A percentile compares a stretch with the other conserved stretches of the same genome.
These are phyloP conservation scores for Chamaecrista fasciculata DNA, from an alignment of 306 rosid species.

Conservation along the genomic window DNA sequence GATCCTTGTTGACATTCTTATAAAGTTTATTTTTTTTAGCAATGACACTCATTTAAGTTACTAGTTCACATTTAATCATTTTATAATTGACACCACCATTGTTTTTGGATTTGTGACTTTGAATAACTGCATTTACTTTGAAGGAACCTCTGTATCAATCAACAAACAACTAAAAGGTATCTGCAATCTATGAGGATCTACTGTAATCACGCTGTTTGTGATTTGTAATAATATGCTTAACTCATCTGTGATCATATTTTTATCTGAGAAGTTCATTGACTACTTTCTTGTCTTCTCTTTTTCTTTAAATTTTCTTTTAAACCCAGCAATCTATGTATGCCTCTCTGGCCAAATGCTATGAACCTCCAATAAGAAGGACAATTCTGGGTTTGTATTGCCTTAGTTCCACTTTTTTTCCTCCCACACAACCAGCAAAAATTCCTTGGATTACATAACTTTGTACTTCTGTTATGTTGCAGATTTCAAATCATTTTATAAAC, in stretches of 20 bases:
- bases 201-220: neutral
- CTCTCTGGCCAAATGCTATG: neutral
- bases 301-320: neutral
- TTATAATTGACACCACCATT: neutral
- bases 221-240: neutral
- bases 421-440: neutral
- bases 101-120: neutral
- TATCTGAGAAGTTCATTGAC: neutral
- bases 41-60: too few relatives aligned
- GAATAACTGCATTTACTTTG: neutral
- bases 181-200: neutral
- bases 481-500: neutral
- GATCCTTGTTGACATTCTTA: neutral
- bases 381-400: neutral
- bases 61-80: too few relatives aligned
- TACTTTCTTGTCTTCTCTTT: neutral
- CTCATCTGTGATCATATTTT: neutral
- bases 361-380: too few relatives aligned
- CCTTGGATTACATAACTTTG: neutral
- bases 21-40: too few relatives aligned
- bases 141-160: neutral
- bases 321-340: neutral
- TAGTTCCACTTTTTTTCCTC: neutral
- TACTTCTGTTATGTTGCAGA: neutral
- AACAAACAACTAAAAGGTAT: neutral